A percentile compares a stretch with the other conserved stretches of the same genome.
These are phyloP conservation scores for Musa balbisiana DNA, from an alignment of 202 grass and related monocot species.

Conservation along the genomic window DNA sequence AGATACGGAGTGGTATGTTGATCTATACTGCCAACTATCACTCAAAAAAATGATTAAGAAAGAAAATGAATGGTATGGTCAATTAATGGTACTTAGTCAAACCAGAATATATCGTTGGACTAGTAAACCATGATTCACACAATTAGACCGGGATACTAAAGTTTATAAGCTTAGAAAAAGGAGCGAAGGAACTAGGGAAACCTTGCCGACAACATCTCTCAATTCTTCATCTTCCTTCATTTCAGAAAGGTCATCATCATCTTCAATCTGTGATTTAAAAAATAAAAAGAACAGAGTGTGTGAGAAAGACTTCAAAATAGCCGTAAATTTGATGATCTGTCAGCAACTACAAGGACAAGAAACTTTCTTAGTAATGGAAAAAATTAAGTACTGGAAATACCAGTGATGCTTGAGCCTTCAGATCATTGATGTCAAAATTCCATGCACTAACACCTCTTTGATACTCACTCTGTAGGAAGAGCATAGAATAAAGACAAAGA, in stretches of 20 bases:
- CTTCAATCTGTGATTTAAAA: conserved; percentile 40
- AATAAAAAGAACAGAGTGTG: not conserved
- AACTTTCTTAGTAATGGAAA: conserved; percentile 3
- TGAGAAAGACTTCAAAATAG: not conserved
- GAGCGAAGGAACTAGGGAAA: conserved; percentile 19
- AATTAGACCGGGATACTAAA: too few species aligned
- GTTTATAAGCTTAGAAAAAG: conserved; percentile 14
- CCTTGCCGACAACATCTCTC: conserved; percentile 35
- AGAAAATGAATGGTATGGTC: too few species aligned
- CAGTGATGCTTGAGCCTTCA: conserved; percentile 95
- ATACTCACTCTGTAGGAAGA: conserved; percentile 59
- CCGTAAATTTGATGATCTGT: not conserved
- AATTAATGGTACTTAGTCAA: too few species aligned
- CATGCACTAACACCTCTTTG: conserved; percentile 96
- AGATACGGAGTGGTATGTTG: too few species aligned
- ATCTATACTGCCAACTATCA: too few species aligned
- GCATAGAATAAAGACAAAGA: conserved; percentile 3
- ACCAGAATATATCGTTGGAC: too few species aligned
- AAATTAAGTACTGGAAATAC: conserved; percentile 37
- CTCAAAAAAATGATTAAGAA: too few species aligned
- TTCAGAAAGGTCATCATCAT: conserved; percentile 59
- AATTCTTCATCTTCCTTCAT: conserved; percentile 67
- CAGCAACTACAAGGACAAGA: not conserved
- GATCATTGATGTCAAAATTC: conserved; percentile 96
- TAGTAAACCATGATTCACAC: too few species aligned